Evolutionary conservation across 805 yeast species (phyloP).

Genomic region (Kodamaea kakaduensis): DNA sequence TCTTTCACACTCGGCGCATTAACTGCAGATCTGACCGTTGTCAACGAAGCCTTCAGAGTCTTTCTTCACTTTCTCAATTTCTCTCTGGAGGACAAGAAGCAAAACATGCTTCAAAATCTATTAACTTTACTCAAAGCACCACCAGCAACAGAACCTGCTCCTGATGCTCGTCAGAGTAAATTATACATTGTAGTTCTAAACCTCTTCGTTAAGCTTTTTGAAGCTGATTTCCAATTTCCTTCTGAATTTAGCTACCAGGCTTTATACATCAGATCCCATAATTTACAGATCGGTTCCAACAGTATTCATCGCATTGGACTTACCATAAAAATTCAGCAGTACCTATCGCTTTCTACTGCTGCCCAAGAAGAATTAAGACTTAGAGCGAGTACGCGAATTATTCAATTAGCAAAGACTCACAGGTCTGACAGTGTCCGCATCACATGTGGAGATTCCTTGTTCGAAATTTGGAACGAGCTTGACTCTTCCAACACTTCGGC

Average conservation of each 20-base stretch:
- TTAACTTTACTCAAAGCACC: conserved; percentile 19
- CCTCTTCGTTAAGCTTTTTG: conserved; percentile 37
- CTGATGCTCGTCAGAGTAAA: conserved; percentile 20
- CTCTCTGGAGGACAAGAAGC: conserved; percentile 17
- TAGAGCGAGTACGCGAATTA: conserved; percentile 17
- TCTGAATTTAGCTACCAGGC: conserved; percentile 23
- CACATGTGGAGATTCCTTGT: conserved; percentile 41
- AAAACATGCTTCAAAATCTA: conserved; percentile 13
- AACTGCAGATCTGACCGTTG: conserved; percentile 44
- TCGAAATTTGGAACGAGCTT: conserved; percentile 30
- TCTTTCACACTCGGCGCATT: conserved; percentile 53
- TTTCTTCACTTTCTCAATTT: conserved; percentile 30
- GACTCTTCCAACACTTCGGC: conserved; percentile 3
- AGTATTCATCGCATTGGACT: conserved; percentile 34
- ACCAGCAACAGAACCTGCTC: conserved; percentile 5
- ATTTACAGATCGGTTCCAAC: conserved; percentile 51
- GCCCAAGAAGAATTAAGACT: conserved; percentile 7
- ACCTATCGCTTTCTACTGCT: conserved; percentile 20
- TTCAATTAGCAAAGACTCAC: conserved; percentile 28
- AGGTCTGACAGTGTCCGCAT: conserved; percentile 28
- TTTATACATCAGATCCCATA: conserved; percentile 48
- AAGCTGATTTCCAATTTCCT: conserved; percentile 33
- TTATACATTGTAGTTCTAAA: conserved; percentile 22
- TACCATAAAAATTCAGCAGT: conserved; percentile 43
- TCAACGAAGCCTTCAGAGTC: conserved; percentile 39